Evolutionary conservation across 75 land plant species (phyloP).

Genomic region (Gnetum montanum): DNA sequence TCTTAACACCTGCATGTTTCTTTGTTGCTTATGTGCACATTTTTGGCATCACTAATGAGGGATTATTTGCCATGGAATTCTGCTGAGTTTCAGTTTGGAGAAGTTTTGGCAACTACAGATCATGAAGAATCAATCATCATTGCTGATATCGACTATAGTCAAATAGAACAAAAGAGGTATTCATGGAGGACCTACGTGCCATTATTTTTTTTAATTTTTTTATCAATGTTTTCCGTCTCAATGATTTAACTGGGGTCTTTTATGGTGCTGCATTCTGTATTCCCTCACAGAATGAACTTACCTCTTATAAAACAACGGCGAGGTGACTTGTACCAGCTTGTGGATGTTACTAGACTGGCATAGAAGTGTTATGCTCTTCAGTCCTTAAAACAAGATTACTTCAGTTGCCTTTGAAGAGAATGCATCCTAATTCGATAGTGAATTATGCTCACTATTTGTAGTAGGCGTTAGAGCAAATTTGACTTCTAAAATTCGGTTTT

Average conservation of each 20-base stretch:
- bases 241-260: no score
- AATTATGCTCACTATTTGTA: no score
- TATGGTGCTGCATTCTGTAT: not conserved
- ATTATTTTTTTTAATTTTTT: no score
- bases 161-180: conserved; percentile 66
- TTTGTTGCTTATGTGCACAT: not conserved
- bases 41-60: not conserved
- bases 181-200: no score
- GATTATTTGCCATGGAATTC: not conserved
- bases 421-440: no score
- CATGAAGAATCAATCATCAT: conserved; percentile 69
- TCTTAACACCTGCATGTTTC: not conserved
- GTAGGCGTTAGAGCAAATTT: no score
- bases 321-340: conserved; percentile 84
- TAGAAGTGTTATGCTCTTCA: no score
- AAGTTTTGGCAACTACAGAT: conserved; percentile 82
- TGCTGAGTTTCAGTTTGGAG: conserved; percentile 66
- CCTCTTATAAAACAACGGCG: conserved; percentile 74
- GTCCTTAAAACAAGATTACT: no score
- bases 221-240: no score
- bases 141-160: conserved; percentile 83
- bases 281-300: conserved; percentile 74
- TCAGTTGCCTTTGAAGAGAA: no score
- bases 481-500: no score
- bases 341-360: conserved; percentile 59